phyloP scores from a whole-genome alignment of 441 rosid species.

The Bocquillonia castaneifolia region DNA sequence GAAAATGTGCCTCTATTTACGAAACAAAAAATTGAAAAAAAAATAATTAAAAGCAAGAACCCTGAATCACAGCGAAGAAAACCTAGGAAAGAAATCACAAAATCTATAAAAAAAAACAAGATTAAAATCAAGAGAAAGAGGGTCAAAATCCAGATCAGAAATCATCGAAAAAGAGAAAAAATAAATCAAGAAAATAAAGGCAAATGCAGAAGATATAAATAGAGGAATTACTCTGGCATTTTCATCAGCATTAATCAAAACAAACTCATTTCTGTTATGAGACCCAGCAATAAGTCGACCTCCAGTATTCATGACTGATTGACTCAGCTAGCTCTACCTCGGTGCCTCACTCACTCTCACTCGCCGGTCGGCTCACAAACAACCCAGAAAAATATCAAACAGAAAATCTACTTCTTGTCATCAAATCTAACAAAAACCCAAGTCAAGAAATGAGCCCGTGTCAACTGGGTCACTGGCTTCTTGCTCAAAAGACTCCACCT shows the following conservation, averaged over 20 bases:
- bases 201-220: conserved; percentile 6
- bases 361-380: too few species aligned
- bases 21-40: neutral
- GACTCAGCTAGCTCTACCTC: neutral
- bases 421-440: conserved; percentile 21
- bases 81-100: neutral
- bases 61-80: neutral
- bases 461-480: too few species aligned
- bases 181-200: conserved; percentile 12
- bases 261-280: conserved; percentile 93
- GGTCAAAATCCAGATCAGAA: conserved; percentile 30
- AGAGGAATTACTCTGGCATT: conserved; percentile 59
- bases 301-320: conserved; percentile 59
- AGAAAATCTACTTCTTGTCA: neutral
- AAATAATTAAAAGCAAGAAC: neutral
- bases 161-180: conserved; percentile 8
- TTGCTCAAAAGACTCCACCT: conserved; percentile 35
- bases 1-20: neutral
- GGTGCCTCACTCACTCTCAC: neutral
- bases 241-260: conserved; percentile 86
- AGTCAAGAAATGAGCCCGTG: conserved; percentile 22
- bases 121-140: neutral
- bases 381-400: neutral
- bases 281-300: conserved; percentile 94
- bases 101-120: neutral